Conservation (phyloP, 768 basidiomycete species). For the Candolleomyces eurysporus region DNA sequence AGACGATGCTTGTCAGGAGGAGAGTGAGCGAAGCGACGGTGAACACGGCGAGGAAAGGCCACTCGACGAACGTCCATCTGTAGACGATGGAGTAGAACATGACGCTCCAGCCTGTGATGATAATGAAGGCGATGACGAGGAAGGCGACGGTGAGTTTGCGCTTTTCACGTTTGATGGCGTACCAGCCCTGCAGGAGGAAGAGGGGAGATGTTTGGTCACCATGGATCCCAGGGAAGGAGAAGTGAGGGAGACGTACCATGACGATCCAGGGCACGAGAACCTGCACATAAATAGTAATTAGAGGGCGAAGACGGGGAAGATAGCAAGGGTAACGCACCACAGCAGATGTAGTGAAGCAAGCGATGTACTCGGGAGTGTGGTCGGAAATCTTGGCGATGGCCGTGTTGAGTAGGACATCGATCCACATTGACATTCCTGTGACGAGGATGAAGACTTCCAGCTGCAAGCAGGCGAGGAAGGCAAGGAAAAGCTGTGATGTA, state of each 20-base stretch:
- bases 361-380: conserved; percentile 42
- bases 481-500: conserved; percentile 46
- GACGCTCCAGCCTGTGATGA: conserved; percentile 36
- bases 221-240: background rate
- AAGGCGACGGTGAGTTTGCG: conserved; percentile 37
- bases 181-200: conserved; percentile 44
- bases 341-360: conserved; percentile 40
- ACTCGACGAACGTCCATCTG: conserved; percentile 44
- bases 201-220: too few species aligned
- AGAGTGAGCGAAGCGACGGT: conserved; percentile 44
- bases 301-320: background rate
- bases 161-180: conserved; percentile 44
- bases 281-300: conserved; percentile 18
- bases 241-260: conserved; percentile 32
- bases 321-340: conserved; percentile 31
- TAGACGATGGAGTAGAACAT: conserved; percentile 49
- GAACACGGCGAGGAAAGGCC: conserved; percentile 49
- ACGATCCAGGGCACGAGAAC: conserved; percentile 51
- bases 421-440: conserved; percentile 53
- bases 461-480: conserved; percentile 52
- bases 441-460: conserved; percentile 51
- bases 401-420: conserved; percentile 50
- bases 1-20: conserved; percentile 38
- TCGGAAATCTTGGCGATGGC: conserved; percentile 39
- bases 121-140: conserved; percentile 36